Base-by-base conservation (phyloP, 1,284 basidiomycete genomes). In the Fomitopsis pinicola region DNA sequence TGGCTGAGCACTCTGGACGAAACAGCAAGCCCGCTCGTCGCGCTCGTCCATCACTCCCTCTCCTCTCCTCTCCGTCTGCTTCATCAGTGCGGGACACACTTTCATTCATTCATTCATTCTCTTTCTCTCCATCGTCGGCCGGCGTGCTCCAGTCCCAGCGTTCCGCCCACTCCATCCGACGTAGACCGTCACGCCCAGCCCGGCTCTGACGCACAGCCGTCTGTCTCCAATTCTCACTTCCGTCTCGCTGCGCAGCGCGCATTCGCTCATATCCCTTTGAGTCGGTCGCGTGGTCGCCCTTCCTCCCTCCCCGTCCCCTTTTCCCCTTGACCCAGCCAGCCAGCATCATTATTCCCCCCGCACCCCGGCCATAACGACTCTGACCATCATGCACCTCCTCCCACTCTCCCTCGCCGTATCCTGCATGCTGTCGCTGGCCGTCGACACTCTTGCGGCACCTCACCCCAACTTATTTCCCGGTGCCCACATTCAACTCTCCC, bases 81-180 rank as follows among this genome's bases (percentile, higher is more conserved):
- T 46, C 26, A 28, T 9, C 44, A 1, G 52, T 54, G 52, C 52
- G 28, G 48, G 48, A 17, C 48, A 50, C 48, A n/a, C 22, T 33
- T 30, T 30, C 30, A 7, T 17, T 38, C 36, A 7, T 17, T 38
- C 36, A n/a, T 36, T 30, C 30, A 19, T 14, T 36, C 17, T 28
- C 19, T n/a, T 17, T 12, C 30, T 10, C 30, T 53, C 22, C 17
- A 7, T 6, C 35, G 7, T 7, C 46, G 22, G 8, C 52, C 3
- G 52, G 19, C 52, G 52, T 38, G 52, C 52, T 53, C 52, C 52
- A 53, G 52, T 53, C 52, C 48, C 52, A 36, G 52, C 52, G 36
- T n/a, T n/a, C 33, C 30, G 48, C 22, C 2, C 22, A 22, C 22
- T 22, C 22, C 22, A 22, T 22, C 22, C 22, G 22, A 7, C 52